These are phyloP conservation scores for Hortiboletus flavorubellus DNA, from an alignment of 768 basidiomycete genomes.

Conservation along the genomic window DNA sequence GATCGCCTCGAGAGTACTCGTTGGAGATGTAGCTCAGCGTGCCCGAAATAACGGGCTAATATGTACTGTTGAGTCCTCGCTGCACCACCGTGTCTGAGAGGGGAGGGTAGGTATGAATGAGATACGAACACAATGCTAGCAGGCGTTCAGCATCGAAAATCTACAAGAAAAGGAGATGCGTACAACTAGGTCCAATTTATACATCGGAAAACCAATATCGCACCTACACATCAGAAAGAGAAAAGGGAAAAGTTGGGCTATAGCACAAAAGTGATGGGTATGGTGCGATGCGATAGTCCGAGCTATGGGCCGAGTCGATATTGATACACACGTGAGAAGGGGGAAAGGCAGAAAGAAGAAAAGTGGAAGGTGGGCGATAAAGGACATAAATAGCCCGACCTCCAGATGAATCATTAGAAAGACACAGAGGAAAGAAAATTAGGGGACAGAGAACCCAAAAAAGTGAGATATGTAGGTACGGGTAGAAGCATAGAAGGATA, in stretches of 20 bases:
- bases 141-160: constrained; percentile 8
- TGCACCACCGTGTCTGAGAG: constrained; percentile 13
- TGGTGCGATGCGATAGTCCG: constrained; percentile 35
- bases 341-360: neutral
- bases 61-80: constrained; percentile 20
- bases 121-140: constrained; percentile 27
- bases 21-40: constrained; percentile 99
- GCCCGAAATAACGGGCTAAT: constrained; percentile 58
- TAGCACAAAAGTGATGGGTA: constrained; percentile 27
- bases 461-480: constrained; percentile 15
- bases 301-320: constrained; percentile 29
- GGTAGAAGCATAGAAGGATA: constrained; percentile 13
- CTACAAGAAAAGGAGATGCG: neutral
- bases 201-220: constrained; percentile 32
- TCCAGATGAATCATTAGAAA: constrained; percentile 25
- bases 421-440: constrained; percentile 23
- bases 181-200: constrained; percentile 27
- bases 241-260: constrained; percentile 6
- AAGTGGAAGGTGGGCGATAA: constrained; percentile 4
- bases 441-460: constrained; percentile 23
- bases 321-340: constrained; percentile 27
- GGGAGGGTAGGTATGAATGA: constrained; percentile 29
- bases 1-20: constrained; percentile 74
- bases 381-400: constrained; percentile 20
- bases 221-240: constrained; percentile 29